Evolutionary conservation across 805 yeast genomes (phyloP).

Genomic region (Schwanniomyces yamadae): DNA sequence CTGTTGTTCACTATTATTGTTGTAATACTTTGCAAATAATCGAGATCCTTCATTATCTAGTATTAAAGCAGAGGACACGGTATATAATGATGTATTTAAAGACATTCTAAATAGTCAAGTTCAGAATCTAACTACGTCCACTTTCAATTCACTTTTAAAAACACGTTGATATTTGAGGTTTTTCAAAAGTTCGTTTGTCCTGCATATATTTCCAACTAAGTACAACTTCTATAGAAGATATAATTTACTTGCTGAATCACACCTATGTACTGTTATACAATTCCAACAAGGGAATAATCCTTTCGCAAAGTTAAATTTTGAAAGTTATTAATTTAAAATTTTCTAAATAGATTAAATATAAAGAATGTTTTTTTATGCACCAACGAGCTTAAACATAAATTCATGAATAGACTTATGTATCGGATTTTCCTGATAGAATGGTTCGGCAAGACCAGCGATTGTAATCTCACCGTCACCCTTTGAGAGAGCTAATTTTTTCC

Average conservation of each 20-base stretch:
- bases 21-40: slow-evolving; percentile 81
- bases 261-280: too few species aligned
- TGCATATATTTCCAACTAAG: slow-evolving; percentile 1
- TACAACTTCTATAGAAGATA: not conserved
- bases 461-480: slow-evolving; percentile 12
- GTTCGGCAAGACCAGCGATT: slow-evolving; percentile 23
- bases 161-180: slow-evolving; percentile 2
- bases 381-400: slow-evolving; percentile 28
- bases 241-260: too few species aligned
- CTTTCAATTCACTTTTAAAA: too few species aligned
- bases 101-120: too few species aligned
- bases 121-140: too few species aligned
- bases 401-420: slow-evolving; percentile 36
- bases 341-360: too few species aligned
- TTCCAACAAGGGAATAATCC: too few species aligned
- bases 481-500: slow-evolving; percentile 22
- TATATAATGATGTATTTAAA: slow-evolving; percentile 64
- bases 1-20: slow-evolving; percentile 39
- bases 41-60: slow-evolving; percentile 81
- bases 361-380: too few species aligned
- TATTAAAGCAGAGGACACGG: slow-evolving; percentile 77
- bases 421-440: slow-evolving; percentile 31
- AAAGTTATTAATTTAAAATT: too few species aligned
- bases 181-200: not conserved
- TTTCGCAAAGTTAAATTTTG: too few species aligned